These are phyloP conservation scores for Apiotrichum mycotoxinovorans DNA, from an alignment of 1,284 basidiomycete genomes.

Conservation along the genomic window DNA sequence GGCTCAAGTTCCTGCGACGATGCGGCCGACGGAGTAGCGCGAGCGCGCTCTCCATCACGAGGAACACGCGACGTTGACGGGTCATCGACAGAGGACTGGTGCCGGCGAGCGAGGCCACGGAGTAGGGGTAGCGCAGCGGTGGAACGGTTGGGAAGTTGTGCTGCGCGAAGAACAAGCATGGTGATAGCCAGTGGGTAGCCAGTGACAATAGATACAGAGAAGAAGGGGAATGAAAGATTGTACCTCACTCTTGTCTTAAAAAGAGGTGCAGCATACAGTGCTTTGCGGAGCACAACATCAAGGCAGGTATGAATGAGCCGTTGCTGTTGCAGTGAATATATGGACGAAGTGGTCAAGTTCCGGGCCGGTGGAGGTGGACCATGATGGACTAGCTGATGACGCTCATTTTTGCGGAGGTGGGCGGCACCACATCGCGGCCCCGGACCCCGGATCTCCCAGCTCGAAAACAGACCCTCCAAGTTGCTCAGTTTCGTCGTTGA, in stretches of 20 bases:
- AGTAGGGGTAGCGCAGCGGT: not conserved
- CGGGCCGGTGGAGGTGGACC: not conserved
- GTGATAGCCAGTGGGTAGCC: not conserved
- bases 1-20: conserved; percentile 28
- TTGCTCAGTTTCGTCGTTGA: too few species aligned
- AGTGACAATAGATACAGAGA: not conserved
- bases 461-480: not conserved
- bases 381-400: not conserved
- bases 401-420: not conserved
- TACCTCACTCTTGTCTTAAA: not conserved
- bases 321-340: not conserved
- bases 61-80: not conserved
- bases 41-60: conserved; percentile 12
- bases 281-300: not conserved
- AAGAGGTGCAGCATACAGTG: not conserved
- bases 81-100: conserved; percentile 13
- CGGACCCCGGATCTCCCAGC: too few species aligned
- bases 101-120: not conserved
- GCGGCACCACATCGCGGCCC: too few species aligned
- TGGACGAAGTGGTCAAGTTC: not conserved
- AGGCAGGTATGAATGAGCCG: too few species aligned
- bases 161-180: conserved; percentile 1
- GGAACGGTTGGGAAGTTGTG: not conserved
- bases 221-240: not conserved
- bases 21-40: conserved; percentile 1